Evolutionary conservation across 768 basidiomycete species (phyloP), one percentile per base, ranked within the genome.

Genomic region (Jaapia argillacea): DNA sequence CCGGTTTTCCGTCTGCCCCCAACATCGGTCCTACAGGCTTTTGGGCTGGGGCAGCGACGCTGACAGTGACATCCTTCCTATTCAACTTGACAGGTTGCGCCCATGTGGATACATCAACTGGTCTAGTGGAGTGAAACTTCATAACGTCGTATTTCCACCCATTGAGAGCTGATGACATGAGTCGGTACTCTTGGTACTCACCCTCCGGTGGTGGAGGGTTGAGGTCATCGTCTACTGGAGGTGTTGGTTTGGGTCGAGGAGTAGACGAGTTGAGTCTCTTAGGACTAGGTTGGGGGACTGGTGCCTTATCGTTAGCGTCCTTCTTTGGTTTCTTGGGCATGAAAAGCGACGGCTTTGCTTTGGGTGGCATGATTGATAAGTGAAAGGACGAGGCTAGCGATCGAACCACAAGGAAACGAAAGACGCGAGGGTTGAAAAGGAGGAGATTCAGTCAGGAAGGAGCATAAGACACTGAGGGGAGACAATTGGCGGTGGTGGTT

Each of bases 71-170:
- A 52, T 93, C 85, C 63, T 91, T 92, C 54, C 90, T 72, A 61
- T 93, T 93, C 52, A 93, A 68, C 65, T 85, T 87, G 56, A 92
- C 80, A 12, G 90, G 90, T 46, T 66, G 66, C 24, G 67, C 59
- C 83, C 89, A 91, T 24, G 64, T 61, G 41, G 68, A 68, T 43
- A 88, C 69, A 56, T 90, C 85, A 44, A 87, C 65, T 13, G 71
- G 66, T 54, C 82, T 82, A 45, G 81, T 72, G 25, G 80, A 77
- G 59, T 86, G 80, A 58, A 93, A 89, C 61, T 89, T 89, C 84
- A 92, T 88, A 46, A 92, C 77, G 63, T 91, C 85, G 71, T 89
- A 87, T 57, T 85, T 87, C 86, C 87, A 90, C 22, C 83, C 85
- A 57, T 85, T 85, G 56, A 83, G 74, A 13, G 78, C 74, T 23